Percentiles rank a stretch among this genome's conserved stretches.
Evolutionary conservation across 1,284 basidiomycete genomes (phyloP).

Genomic region (Porogramme epimiltina): DNA sequence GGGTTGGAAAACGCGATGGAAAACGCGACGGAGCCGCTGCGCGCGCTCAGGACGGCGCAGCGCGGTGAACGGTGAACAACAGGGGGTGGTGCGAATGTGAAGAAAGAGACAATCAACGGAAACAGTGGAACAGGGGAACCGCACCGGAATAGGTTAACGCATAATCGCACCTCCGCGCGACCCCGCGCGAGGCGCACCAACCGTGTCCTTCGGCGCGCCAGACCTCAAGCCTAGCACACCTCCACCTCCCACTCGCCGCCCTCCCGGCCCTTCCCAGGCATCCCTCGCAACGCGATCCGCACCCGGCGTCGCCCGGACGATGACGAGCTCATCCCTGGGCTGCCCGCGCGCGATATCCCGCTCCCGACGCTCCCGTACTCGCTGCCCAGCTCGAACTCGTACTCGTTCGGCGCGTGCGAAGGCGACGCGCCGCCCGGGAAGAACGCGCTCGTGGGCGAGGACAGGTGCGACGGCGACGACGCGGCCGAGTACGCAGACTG

Average conservation of each 20-base stretch:
- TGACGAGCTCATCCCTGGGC: constrained; percentile 18
- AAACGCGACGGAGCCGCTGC: neutral
- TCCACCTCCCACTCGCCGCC: constrained; percentile 76
- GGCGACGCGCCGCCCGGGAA: constrained; percentile 24
- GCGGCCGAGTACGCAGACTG: constrained; percentile 32
- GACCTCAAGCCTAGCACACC: constrained; percentile 50
- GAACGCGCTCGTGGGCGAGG: constrained; percentile 17
- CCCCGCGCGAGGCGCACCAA: constrained; percentile 7
- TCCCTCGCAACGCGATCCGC: constrained; percentile 63
- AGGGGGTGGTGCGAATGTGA: neutral
- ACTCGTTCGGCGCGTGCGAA: constrained; percentile 27
- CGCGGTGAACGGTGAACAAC: neutral
- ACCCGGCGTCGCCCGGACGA: constrained; percentile 46
- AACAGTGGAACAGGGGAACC: constrained; percentile 15
- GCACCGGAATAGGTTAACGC: constrained; percentile 20
- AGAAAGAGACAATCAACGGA: constrained; percentile 2
- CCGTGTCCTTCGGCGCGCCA: neutral
- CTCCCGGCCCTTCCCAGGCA: constrained; percentile 59
- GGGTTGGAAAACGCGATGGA: neutral
- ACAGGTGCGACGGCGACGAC: constrained; percentile 13
- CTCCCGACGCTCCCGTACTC: constrained; percentile 26
- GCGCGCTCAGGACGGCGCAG: constrained; percentile 1
- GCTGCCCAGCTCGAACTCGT: constrained; percentile 27
- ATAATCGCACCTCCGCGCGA: constrained; percentile 17
- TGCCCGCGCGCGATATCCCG: constrained; percentile 25